phyloP scores from a whole-genome alignment of 441 rosid species.

The Macaranga tanarius region DNA sequence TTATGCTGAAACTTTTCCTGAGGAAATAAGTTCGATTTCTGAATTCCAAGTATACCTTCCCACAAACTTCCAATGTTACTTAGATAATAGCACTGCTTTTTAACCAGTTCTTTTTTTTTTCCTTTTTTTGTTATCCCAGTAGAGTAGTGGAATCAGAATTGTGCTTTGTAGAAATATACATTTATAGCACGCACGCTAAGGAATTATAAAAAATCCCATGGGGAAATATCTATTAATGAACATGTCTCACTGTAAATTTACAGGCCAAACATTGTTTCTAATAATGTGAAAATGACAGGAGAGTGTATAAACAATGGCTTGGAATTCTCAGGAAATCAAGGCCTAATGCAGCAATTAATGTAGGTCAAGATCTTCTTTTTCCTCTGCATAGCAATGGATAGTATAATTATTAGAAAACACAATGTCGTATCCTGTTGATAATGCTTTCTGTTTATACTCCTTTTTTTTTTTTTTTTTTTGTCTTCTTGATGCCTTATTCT shows the following conservation, averaged over 20 bases:
- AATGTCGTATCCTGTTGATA: neutral
- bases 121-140: neutral
- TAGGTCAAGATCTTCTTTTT: conserved; percentile 74
- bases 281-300: neutral
- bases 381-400: conserved; percentile 50
- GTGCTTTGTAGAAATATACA: neutral
- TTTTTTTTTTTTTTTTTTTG: neutral
- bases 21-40: neutral
- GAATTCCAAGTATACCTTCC: neutral
- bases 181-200: neutral
- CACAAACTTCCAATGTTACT: neutral
- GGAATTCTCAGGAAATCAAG: conserved; percentile 34
- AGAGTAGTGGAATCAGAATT: neutral
- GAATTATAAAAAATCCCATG: neutral
- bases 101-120: too few relatives aligned
- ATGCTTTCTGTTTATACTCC: neutral
- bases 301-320: conserved; percentile 10
- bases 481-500: neutral
- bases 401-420: conserved; percentile 20
- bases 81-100: neutral
- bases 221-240: neutral
- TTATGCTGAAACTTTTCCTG: neutral
- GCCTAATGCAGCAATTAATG: conserved; percentile 80
- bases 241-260: conserved; percentile 16
- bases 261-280: conserved; percentile 2